Base-by-base conservation (phyloP, 1,284 basidiomycete genomes). In the Boletellus sp. region DNA sequence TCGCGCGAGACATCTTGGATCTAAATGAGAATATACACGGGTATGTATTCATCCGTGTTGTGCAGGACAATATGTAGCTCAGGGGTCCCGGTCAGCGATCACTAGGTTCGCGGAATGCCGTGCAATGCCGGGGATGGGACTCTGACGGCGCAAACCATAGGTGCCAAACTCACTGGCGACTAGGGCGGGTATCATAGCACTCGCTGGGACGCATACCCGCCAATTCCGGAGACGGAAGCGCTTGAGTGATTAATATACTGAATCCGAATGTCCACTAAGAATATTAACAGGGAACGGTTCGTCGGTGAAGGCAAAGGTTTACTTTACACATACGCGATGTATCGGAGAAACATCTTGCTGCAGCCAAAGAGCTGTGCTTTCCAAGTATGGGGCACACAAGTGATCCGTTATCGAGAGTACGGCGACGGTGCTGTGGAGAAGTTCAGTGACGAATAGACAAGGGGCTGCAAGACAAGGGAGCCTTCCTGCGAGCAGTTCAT, bases 191-290 rank as follows among this genome's bases (percentile, higher is more conserved):
- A 82, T 54, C 84, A 86, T 53, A 81, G 79, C 48, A 84, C 82
- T 5, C 78, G 76, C 55, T 85, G 83, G 83, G 84, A 84, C 54
- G 80, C 79, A n/a, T 81, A 1, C 66, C 72, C 3, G 48, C 63
- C 16, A 66, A 79, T 36, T 59, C 66, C 13, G 82, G 82, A 8
- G 70, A 78, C 46, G 80, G 36, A 66, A 69, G 27, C 63, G n/a
- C n/a, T n/a, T 83, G 43, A 82, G 78, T 47, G 85, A 86, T 58
- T 80, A 82, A 53, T 83, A 73, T 62, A 86, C 83, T 3, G 85
- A 85, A 60, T 84, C 81, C 6, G 81, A 83, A 2, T 84, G 86
- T 54, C 81, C 84, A 1, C 69, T 84, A 5, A 82, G 83, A 86
- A 84, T 53, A 56, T 69, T 2, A 52, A 61, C 4, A 83, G 83